Evolutionary conservation across 2,329 filamentous ascomycete genomes (phyloP).

Genomic region (Trichoderma koningiopsis): DNA sequence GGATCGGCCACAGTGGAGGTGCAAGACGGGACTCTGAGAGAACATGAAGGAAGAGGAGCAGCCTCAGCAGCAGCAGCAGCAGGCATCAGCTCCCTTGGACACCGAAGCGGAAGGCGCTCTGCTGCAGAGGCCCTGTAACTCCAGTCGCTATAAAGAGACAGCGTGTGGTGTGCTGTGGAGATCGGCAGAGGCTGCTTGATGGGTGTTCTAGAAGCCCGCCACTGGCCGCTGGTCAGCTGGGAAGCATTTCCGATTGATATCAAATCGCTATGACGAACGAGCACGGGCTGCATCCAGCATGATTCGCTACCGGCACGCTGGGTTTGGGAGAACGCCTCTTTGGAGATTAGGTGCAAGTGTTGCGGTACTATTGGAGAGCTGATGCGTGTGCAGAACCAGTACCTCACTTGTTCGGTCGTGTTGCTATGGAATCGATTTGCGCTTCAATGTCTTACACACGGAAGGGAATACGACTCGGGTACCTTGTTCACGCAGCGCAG

Average conservation of each 20-base stretch:
- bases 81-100: neutral
- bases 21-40: neutral
- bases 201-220: conserved; percentile 19
- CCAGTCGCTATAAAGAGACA: neutral
- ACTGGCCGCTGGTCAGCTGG: conserved; percentile 8
- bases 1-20: neutral
- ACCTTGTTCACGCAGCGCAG: neutral
- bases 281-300: conserved; percentile 11
- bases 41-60: neutral
- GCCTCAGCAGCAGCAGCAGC: neutral
- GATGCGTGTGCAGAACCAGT: no score
- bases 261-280: conserved; percentile 26
- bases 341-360: neutral
- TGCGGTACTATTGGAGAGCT: neutral
- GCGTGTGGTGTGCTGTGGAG: neutral
- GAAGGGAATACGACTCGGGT: neutral
- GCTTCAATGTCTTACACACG: neutral
- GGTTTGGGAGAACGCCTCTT: conserved; percentile 22
- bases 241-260: neutral
- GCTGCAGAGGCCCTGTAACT: neutral
- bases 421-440: neutral
- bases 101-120: neutral
- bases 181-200: conserved; percentile 7
- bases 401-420: neutral
- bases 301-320: conserved; percentile 40